These are phyloP conservation scores for Tetrapisispora pingtungensis DNA, from an alignment of 805 yeast genomes.

Conservation along the genomic window DNA sequence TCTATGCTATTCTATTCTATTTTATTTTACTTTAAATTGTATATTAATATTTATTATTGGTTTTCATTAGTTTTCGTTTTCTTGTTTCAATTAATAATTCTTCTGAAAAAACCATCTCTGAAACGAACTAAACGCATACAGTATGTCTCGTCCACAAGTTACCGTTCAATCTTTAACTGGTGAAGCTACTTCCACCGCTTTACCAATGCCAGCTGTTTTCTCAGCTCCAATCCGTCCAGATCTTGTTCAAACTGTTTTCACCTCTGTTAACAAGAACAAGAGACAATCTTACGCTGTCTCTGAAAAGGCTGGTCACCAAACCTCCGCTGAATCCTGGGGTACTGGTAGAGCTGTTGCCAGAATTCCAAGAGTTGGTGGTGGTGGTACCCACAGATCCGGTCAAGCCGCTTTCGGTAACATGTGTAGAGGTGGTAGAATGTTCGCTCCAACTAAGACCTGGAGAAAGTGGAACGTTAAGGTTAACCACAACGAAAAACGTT, in stretches of 20 bases:
- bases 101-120: conserved; percentile 5
- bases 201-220: conserved; percentile 97
- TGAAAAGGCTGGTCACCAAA: conserved; percentile 98
- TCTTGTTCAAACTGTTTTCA: conserved; percentile 97
- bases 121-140: conserved; percentile 21
- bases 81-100: neutral
- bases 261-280: conserved; percentile 99
- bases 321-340: conserved; percentile 99
- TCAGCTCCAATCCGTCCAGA: conserved; percentile 99
- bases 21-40: no score
- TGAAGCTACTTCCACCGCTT: conserved; percentile 70
- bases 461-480: conserved; percentile 99
- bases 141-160: conserved; percentile 85
- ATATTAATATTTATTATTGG: neutral
- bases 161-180: conserved; percentile 86
- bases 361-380: conserved; percentile 99
- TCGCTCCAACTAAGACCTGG: conserved; percentile 99
- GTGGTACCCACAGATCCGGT: conserved; percentile 99
- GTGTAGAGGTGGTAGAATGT: conserved; percentile 99
- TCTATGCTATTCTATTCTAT: no score
- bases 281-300: conserved; percentile 99
- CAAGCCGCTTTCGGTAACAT: conserved; percentile 99
- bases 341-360: conserved; percentile 99
- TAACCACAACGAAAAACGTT: conserved; percentile 99
- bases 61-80: neutral